Evolutionary conservation across 352 stramenopile genomes (phyloP), one percentile per base, ranked within the genome.

Genomic region (Pythium myriotylum): DNA sequence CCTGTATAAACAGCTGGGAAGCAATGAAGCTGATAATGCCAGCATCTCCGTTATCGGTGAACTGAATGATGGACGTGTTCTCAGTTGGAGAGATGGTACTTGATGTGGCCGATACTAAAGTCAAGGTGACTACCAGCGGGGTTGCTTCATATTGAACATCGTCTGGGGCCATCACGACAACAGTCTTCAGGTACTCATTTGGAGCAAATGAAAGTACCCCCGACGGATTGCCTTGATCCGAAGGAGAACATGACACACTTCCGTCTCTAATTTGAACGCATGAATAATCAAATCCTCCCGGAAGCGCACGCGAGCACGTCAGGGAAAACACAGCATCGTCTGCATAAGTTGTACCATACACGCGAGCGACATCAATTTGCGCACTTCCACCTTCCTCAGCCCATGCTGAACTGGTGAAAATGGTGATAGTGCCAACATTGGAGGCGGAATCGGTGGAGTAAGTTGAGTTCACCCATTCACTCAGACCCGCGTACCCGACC

Each of bases 1-100:
- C 63, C 16, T 45, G 16, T 0, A 81, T 54, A 17, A 0, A 61
- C 3, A 73, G 20, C 3, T 69, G 14, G 1, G 22, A 43, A 12
- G 23, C 52, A 0, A 37, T 35, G 43, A 88, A 85, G 0, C 3
- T 20, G 8, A 88, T 58, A 0, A 61, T 22, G 9, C 74, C 72
- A 35, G 71, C 67, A 33, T 84, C 73, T 6, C 63, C 53, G 35
- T 80, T 67, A 52, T 82, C 74, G 24, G 72, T 17, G 6, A 81
- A 68, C 14, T 54, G 20, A 1, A 86, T 61, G 10, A 47, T 55
- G 17, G 62, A 45, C 17, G 50, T 54, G 6, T 61, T 59, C 10
- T 10, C 29, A 0, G 58, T 51, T 1, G 43, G 7, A 0, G 33
- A 61, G 2, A 83, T 23, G 1, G 40, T 23, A 35, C 67, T 79